Base-by-base conservation (phyloP, 371 early-diverging fungal genomes). In the Mucor plumbeus region DNA sequence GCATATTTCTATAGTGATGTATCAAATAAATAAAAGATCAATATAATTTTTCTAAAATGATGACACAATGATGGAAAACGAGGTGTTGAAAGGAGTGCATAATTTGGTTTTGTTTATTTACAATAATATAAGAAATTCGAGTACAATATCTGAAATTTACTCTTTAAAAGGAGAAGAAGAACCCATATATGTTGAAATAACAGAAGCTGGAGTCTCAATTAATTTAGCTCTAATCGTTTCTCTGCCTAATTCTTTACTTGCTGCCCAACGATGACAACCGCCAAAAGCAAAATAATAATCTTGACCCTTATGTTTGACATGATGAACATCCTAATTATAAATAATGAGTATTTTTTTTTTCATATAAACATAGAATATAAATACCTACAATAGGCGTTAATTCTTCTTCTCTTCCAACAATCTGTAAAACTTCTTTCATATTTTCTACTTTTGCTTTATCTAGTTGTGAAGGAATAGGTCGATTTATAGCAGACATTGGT, bases 241-340 rank as follows among this genome's bases (percentile, higher is more conserved):
- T 53, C 67, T 64, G 4, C 74, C 73, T 6, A 79, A 44, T 53
- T 79, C 79, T 63, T 78, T 83, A 38, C 77, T 79, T 19, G 83
- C 83, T 61, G 75, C 81, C 83, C 83, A 83, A 15, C 83, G 75
- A 63, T 83, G 83, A 43, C 83, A 83, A 5, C 83, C 83, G 8
- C 83, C 83, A 67, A 83, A 76, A 9, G 79, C 81, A 69, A 83
- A 81, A 39, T 81, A 83, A 38, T 83, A 83, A 34, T 83, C 78
- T n/a, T 77, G 17, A 6, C 73, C 79, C 35, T 79, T 77, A 50
- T 79, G 70, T 50, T 69, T 61, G 6, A 75, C 76, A 63, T 79
- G 83, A 69, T 83, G 81, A 26, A 77, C 74, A 53, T 78, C 77
- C 74, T 81, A 70, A 43, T 17, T 13, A 33, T 9, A 39, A 5